Conservation (phyloP, 2,329 filamentous ascomycete genomes). For the Penicillium sp. region DNA sequence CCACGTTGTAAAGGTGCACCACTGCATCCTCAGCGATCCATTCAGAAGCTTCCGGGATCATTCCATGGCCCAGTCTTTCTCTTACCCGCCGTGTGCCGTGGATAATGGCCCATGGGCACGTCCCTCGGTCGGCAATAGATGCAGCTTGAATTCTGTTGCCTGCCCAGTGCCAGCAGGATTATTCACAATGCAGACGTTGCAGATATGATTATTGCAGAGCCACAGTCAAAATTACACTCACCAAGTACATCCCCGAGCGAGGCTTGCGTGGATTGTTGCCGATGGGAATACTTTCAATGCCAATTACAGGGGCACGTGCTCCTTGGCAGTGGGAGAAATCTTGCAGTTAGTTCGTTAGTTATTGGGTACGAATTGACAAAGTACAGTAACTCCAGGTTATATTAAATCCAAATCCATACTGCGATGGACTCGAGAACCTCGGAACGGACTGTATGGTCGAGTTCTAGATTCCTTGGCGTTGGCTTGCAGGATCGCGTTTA, state of each 20-base stretch:
- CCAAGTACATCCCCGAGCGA: background rate
- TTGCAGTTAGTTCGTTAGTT: no score
- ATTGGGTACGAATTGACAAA: background rate
- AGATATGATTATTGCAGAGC: no score
- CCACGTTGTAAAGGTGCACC: background rate
- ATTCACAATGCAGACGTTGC: no score
- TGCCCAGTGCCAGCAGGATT: background rate
- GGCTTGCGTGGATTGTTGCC: background rate
- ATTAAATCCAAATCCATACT: no score
- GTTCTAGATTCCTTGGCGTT: no score
- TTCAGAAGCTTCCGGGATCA: background rate
- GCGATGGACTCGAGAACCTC: no score
- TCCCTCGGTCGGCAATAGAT: background rate
- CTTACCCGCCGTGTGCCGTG: background rate
- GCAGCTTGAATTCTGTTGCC: background rate
- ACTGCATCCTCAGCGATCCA: background rate
- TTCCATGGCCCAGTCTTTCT: background rate
- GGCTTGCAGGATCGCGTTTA: no score
- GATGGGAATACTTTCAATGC: background rate
- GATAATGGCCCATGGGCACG: background rate
- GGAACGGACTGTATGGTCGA: no score
- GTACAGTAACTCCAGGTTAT: background rate
- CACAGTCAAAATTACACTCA: background rate
- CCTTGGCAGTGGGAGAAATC: background rate
- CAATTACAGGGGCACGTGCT: background rate